Evolutionary conservation across 306 rosid genomes (phyloP), one percentile per base, ranked within the genome.

Genomic region (Begonia fuchsioides): DNA sequence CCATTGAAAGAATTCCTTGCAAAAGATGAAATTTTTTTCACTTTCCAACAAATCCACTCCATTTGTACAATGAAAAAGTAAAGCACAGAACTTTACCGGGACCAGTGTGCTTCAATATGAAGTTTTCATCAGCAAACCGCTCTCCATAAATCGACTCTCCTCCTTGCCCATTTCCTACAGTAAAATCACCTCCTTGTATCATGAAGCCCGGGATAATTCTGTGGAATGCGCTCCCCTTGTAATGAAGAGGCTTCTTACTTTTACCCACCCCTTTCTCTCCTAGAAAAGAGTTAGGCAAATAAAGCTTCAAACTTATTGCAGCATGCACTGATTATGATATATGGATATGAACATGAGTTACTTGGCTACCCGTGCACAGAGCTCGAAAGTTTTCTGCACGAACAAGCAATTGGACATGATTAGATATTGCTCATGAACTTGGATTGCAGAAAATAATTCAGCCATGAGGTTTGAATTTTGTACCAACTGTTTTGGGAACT

Each of bases 181-280:
- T 82, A 60, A 86, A 86, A 72, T 82, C 96, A 49, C 90, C 96
- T 2, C 96, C 96, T 43, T 86, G 96, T 54, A 79, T 83, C 94
- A 82, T 82, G 59, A 86, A 82, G 66, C 78, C 74, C 32, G 83
- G 90, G 61, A 79, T 86, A 48, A 82, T 79, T 61, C 94, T 72
- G 51, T 86, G 96, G 75, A 86, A 86, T 61, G 65, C 32, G 60
- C 94, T 86, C 26, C 93, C 77, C 68, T 74, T 76, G 76, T 86
- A 79, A 55, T 76, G 83, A 47, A 86, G 94, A 58, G 71, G 68
- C 62, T 76, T 79, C 57, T 71, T 65, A 47, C 80, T 74, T 49
- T 39, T 66, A 43, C 93, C 96, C 2, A 39, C 52, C 52, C 94
- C 94, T 66, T 79, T 86, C 72, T 86, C 96, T 67, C 96, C 94